Percentiles rank a stretch among this genome's conserved stretches.
Conservation (phyloP, 2,329 filamentous ascomycete genomes). For the Aspergillus cejpii region DNA sequence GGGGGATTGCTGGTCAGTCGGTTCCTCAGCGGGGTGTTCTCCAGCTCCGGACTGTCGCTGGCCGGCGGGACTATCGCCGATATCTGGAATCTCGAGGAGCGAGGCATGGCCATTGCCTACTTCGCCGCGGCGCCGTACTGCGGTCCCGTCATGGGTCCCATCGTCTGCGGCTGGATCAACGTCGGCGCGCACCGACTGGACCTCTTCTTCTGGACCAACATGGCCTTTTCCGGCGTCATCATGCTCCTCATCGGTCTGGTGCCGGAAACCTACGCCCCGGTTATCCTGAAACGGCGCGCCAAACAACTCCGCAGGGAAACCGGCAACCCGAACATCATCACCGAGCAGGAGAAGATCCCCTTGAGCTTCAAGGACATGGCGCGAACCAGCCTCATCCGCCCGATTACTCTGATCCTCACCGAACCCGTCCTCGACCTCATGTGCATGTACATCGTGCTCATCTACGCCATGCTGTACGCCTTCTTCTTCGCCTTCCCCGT, state of each 20-base stretch:
- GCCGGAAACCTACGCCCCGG: constrained; percentile 33
- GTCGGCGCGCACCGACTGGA: constrained; percentile 28
- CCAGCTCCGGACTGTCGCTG: constrained; percentile 24
- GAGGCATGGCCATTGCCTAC: constrained; percentile 73
- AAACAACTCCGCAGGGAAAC: constrained; percentile 29
- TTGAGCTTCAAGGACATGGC: constrained; percentile 39
- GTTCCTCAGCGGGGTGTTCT: constrained; percentile 29
- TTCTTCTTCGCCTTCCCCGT: constrained; percentile 50
- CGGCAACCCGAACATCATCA: constrained; percentile 28
- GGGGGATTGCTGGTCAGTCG: constrained; percentile 25
- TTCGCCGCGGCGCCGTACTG: constrained; percentile 74
- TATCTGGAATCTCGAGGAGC: constrained; percentile 69
- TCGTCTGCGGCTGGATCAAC: constrained; percentile 66
- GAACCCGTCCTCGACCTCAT: constrained; percentile 38
- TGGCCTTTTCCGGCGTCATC: constrained; percentile 27
- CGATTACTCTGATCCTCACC: constrained; percentile 72
- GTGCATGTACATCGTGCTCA: constrained; percentile 67
- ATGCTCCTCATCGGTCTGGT: constrained; percentile 21
- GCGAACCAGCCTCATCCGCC: constrained; percentile 63
- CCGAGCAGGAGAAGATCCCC: constrained; percentile 27
- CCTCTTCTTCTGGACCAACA: constrained; percentile 31
- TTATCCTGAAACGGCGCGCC: constrained; percentile 31
- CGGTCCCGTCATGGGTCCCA: constrained; percentile 65
- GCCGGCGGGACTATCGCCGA: constrained; percentile 44
- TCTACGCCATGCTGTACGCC: constrained; percentile 45